Evolutionary conservation across 306 rosid species (phyloP).

Genomic region (Erythrophleum fordii): DNA sequence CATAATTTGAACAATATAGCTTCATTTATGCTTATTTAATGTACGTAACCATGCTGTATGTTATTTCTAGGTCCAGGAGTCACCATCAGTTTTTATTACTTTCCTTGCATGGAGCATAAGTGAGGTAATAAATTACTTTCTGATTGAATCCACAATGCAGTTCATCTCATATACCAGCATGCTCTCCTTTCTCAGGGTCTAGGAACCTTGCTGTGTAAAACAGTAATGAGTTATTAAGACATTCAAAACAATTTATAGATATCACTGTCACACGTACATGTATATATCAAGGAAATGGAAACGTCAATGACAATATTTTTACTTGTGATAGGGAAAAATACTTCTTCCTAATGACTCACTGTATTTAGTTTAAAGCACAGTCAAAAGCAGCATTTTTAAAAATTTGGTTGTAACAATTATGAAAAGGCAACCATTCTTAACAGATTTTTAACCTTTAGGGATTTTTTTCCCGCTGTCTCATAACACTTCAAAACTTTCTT

Average conservation of each 20-base stretch:
- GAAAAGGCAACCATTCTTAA: not conserved
- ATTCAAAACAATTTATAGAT: not conserved
- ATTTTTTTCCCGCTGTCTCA: not conserved
- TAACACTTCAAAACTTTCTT: not conserved
- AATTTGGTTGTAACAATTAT: not conserved
- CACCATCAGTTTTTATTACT: slow-evolving; percentile 75
- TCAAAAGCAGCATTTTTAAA: not conserved
- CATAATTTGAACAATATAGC: not conserved
- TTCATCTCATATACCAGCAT: slow-evolving; percentile 12
- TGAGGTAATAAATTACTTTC: slow-evolving; percentile 66
- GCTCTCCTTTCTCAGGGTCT: not conserved
- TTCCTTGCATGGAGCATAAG: slow-evolving; percentile 84
- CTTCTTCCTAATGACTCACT: not conserved
- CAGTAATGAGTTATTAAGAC: not conserved
- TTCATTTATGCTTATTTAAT: not conserved
- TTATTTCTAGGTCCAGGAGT: slow-evolving; percentile 65
- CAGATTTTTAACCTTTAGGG: not conserved
- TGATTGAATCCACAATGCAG: not conserved
- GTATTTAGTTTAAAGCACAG: not conserved
- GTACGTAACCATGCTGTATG: not conserved
- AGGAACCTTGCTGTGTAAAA: not conserved
- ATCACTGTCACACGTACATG: slow-evolving; percentile 22
- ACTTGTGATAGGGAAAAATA: not conserved
- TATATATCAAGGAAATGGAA: slow-evolving; percentile 18
- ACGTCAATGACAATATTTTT: not conserved